These are phyloP conservation scores for Trypanosoma theileri DNA, from an alignment of 208 protist species.

Conservation along the genomic window DNA sequence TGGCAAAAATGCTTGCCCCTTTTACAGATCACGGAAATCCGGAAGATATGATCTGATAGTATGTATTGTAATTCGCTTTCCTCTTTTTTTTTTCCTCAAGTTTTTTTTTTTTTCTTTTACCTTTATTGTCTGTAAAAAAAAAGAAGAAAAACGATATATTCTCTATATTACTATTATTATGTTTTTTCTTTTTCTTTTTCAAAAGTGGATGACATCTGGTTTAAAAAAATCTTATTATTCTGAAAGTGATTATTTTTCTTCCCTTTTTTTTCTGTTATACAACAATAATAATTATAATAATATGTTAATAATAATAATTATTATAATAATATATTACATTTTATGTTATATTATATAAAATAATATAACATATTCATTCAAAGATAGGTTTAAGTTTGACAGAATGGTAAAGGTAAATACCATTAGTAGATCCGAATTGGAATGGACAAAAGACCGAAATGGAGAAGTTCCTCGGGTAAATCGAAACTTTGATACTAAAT, in stretches of 20 bases:
- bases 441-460: conserved; percentile 92
- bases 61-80: conserved; percentile 4
- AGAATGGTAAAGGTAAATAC: conserved; percentile 92
- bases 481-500: conserved; percentile 92
- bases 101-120: conserved; percentile 1
- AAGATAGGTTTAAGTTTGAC: conserved; percentile 5
- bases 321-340: too few species aligned
- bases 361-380: too few species aligned
- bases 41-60: conserved; percentile 38
- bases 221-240: too few species aligned
- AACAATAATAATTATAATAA: conserved; percentile 12
- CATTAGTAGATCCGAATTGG: conserved; percentile 90
- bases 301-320: conserved; percentile 5
- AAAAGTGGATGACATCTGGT: too few species aligned
- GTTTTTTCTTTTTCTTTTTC: not conserved
- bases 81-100: conserved; percentile 4
- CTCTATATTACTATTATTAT: not conserved
- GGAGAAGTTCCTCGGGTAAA: conserved; percentile 88
- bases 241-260: not conserved
- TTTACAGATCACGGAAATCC: conserved; percentile 84
- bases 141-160: not conserved
- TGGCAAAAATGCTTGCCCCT: conserved; percentile 88
- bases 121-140: not conserved
- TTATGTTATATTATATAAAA: conserved; percentile 5
- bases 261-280: not conserved